phyloP scores from a whole-genome alignment of 441 rosid species.

The Erodium trifolium region DNA sequence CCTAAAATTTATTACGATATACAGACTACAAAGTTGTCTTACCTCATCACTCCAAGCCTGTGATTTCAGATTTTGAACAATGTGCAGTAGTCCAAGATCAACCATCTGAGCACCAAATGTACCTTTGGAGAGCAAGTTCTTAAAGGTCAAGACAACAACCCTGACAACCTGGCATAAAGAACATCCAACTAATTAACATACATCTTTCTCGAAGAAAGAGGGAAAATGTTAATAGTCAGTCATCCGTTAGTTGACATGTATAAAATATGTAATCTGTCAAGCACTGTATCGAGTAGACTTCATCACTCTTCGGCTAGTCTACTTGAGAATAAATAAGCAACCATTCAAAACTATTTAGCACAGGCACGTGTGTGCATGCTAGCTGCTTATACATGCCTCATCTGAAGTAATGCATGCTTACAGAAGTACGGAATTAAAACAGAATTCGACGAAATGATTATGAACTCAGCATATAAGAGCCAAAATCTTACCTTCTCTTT shows the following conservation, averaged over 20 bases:
- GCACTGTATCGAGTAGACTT: slow-evolving; percentile 12
- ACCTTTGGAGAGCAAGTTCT: slow-evolving; percentile 77
- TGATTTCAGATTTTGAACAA: slow-evolving; percentile 80
- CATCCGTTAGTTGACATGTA: not conserved
- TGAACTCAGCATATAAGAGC: slow-evolving; percentile 7
- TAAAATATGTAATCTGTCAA: not conserved
- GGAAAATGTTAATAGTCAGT: not conserved
- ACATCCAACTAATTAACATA: not conserved
- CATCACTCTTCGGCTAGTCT: slow-evolving; percentile 10
- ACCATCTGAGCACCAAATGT: slow-evolving; percentile 96
- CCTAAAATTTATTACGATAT: not conserved
- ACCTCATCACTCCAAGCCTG: slow-evolving; percentile 99
- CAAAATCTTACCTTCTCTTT: slow-evolving; percentile 79
- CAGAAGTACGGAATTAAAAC: not conserved
- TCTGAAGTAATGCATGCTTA: not conserved
- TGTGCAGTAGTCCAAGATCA: slow-evolving; percentile 86
- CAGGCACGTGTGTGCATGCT: not conserved
- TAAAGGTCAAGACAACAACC: slow-evolving; percentile 76
- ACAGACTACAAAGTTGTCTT: slow-evolving; percentile 20
- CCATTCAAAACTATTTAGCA: not conserved
- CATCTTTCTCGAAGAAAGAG: not conserved
- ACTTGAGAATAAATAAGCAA: slow-evolving; percentile 9
- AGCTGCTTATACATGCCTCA: not conserved
- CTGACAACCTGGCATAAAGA: slow-evolving; percentile 61
- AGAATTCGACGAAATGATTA: slow-evolving; percentile 14